Percentiles rank a stretch among this genome's conserved stretches.
Conservation (phyloP, 108 stramenopile genomes). For the Stephanodiscus triporus region DNA sequence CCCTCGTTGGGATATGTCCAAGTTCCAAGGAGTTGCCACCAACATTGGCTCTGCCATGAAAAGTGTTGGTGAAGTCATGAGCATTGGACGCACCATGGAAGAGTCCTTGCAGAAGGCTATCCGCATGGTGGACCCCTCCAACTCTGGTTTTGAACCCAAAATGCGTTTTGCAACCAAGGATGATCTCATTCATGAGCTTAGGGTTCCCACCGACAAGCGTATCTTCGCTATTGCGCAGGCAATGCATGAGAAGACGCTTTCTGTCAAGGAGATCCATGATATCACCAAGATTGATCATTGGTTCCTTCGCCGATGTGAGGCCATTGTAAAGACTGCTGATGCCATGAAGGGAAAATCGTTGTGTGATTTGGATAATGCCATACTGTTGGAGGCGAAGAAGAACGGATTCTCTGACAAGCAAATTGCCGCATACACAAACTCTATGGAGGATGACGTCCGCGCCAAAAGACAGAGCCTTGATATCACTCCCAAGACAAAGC, state of each 20-base stretch:
- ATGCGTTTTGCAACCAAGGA: constrained; percentile 57
- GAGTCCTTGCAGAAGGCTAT: constrained; percentile 98
- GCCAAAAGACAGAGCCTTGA: constrained; percentile 63
- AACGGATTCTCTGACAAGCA: constrained; percentile 94
- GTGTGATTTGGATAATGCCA: constrained; percentile 48
- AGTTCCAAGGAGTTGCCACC: constrained; percentile 91
- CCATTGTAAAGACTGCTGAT: constrained; percentile 77
- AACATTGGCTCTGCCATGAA: constrained; percentile 97
- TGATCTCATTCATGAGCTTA: constrained; percentile 76
- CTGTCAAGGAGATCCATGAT: constrained; percentile 88
- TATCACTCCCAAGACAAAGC: constrained; percentile 92
- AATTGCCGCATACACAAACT: constrained; percentile 68
- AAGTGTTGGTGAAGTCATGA: constrained; percentile 99
- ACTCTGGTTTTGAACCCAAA: constrained; percentile 79
- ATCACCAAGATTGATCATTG: constrained; percentile 98
- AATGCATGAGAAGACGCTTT: constrained; percentile 82
- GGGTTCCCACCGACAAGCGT: constrained; percentile 88
- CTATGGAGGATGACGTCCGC: constrained; percentile 80
- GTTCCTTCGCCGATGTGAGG: constrained; percentile 93
- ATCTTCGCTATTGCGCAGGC: constrained; percentile 94
- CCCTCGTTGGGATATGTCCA: constrained; percentile 98
- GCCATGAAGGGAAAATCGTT: constrained; percentile 55
- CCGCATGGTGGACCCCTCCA: constrained; percentile 95
- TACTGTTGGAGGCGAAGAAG: constrained; percentile 88
- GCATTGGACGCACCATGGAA: constrained; percentile 97